Evolutionary conservation across 1,284 basidiomycete species (phyloP).

Genomic region (Irpex sp.): DNA sequence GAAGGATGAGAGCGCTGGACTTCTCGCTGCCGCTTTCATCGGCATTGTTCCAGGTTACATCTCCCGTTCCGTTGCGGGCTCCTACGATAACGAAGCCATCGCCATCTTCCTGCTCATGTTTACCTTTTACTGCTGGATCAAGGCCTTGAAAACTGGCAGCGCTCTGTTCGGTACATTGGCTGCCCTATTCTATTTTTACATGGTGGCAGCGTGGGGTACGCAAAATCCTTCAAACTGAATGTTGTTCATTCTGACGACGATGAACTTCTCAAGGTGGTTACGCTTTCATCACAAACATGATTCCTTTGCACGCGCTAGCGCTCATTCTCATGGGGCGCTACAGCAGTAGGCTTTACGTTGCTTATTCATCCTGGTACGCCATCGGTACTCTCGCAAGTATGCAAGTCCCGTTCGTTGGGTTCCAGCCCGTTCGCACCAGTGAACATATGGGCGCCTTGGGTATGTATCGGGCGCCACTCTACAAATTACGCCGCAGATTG

Average conservation of each 20-base stretch:
- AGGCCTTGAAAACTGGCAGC: conserved; percentile 91
- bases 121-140: conserved; percentile 98
- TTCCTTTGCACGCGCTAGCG: conserved; percentile 91
- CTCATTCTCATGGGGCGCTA: conserved; percentile 98
- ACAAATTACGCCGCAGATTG: neutral
- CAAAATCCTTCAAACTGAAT: conserved; percentile 14
- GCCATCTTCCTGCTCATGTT: conserved; percentile 99
- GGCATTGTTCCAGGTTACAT: conserved; percentile 98
- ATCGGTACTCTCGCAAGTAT: conserved; percentile 96
- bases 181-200: conserved; percentile 99
- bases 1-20: conserved; percentile 90
- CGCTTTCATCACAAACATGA: conserved; percentile 99
- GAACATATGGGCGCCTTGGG: conserved; percentile 99
- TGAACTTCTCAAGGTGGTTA: conserved; percentile 69
- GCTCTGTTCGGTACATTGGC: conserved; percentile 89
- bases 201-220: conserved; percentile 99
- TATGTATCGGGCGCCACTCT: conserved; percentile 25
- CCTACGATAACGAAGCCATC: conserved; percentile 99
- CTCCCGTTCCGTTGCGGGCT: conserved; percentile 97
- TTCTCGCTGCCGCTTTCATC: conserved; percentile 98
- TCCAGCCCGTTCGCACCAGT: conserved; percentile 96
- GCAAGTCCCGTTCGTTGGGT: conserved; percentile 99
- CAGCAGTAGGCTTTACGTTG: conserved; percentile 89
- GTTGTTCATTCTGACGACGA: conserved; percentile 1
- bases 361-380: conserved; percentile 97